These are phyloP conservation scores for Asterella californica DNA, from an alignment of 225 moss, liverwort and hornwort species.

Conservation along the genomic window DNA sequence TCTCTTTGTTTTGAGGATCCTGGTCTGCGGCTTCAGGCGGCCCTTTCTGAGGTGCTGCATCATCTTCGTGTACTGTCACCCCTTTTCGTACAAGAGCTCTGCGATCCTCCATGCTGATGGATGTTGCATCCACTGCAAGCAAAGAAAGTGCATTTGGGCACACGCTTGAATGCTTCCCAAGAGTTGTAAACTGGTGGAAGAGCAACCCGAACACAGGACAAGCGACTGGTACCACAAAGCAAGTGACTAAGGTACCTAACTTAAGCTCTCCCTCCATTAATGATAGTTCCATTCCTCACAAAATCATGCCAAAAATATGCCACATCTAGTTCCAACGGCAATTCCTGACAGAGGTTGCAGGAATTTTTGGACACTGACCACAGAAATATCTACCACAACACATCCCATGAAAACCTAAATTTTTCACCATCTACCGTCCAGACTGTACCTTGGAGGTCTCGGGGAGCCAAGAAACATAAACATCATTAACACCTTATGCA, in stretches of 20 bases:
- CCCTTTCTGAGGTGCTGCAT: slow-evolving; percentile 15
- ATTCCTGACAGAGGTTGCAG: too few species aligned
- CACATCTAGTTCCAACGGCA: too few species aligned
- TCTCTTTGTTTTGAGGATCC: slow-evolving; percentile 42
- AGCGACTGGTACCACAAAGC: background rate
- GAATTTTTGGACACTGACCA: too few species aligned
- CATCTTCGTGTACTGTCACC: slow-evolving; percentile 32
- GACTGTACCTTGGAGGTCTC: too few species aligned
- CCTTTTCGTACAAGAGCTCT: slow-evolving; percentile 55
- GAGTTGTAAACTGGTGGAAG: background rate
- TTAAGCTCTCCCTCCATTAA: too few species aligned
- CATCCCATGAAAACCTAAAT: too few species aligned
- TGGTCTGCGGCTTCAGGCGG: slow-evolving; percentile 21
- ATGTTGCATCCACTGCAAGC: slow-evolving; percentile 43
- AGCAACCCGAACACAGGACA: background rate
- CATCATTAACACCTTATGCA: too few species aligned
- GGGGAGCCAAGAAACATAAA: too few species aligned
- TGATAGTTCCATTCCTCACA: too few species aligned
- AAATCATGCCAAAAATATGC: too few species aligned
- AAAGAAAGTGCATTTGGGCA: background rate
- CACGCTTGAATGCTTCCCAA: background rate
- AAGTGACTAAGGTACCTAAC: background rate
- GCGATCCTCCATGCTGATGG: slow-evolving; percentile 63
- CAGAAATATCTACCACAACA: too few species aligned
- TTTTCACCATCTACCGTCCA: too few species aligned